Evolutionary conservation across 192 early-diverging fungal species (phyloP), one percentile per base, ranked within the genome.

Genomic region (Backusella australiensis): DNA sequence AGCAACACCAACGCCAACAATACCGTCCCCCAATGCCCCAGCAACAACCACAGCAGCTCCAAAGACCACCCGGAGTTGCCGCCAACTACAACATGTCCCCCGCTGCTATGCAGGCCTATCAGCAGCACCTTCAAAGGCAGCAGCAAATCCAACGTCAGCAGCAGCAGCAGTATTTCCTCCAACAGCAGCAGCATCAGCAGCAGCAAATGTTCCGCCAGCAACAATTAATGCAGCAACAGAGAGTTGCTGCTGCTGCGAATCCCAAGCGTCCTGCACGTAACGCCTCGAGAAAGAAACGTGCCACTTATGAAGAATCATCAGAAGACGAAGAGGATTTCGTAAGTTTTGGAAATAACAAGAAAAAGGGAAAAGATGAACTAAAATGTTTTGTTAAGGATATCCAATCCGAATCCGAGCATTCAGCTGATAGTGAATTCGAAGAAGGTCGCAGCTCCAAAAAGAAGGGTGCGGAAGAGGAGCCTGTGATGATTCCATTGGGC

Each of bases 401-500:
- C 34, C 34, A 34, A 39, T 80, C 74, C 0, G 78, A 80, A 35
- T 69, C 69, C 34, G 76, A 81, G 42, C 49, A 49, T 26, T 67
- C 66, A 15, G 67, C 74, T 35, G 73, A 71, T n/a, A 77, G 76
- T 44, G 80, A 81, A 34, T 81, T 81, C 56, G 78, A 80, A 36
- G 73, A 75, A 23, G 70, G 68, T 1, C 42, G 34, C 7, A 71
- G 59, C 9, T 75, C 67, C 23, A 73, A 73, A 42, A 77, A 77
- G 35, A 71, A 77, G 53, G 56, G 23, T 4, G 8, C 23, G 3
- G 78, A 80, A 23, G 85, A 89, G 66, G 85, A 86, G 23, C 82
- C 85, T 23, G 88, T 89, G 0, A 75, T 85, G 34, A 87, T 89
- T 38, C 88, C 88, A 8, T 85, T 89, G 85, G 85, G 81, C 9